Evolutionary conservation across 805 yeast species (phyloP).

Genomic region (Torulaspora quercuum): DNA sequence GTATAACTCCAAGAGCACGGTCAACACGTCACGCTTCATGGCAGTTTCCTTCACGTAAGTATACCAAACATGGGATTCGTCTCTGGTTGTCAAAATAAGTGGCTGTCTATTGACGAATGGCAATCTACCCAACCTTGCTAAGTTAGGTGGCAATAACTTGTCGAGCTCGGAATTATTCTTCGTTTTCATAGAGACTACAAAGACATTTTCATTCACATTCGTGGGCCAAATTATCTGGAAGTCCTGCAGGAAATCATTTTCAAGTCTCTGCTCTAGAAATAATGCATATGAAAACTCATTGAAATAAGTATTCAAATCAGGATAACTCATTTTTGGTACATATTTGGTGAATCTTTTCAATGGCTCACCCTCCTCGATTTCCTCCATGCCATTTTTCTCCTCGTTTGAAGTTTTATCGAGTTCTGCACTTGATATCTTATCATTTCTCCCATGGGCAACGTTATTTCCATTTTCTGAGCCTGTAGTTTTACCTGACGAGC

Average conservation of each 20-base stretch:
- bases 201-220: slow-evolving; percentile 39
- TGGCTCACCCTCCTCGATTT: slow-evolving; percentile 36
- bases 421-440: not conserved
- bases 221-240: slow-evolving; percentile 54
- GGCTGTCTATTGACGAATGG: slow-evolving; percentile 62
- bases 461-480: too few relatives aligned
- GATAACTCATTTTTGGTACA: slow-evolving; percentile 46
- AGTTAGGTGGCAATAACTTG: slow-evolving; percentile 47
- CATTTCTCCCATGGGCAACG: too few relatives aligned
- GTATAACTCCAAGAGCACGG: slow-evolving; percentile 49
- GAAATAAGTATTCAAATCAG: slow-evolving; percentile 50
- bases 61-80: slow-evolving; percentile 57
- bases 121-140: slow-evolving; percentile 50
- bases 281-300: slow-evolving; percentile 58
- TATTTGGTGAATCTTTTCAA: slow-evolving; percentile 36
- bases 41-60: slow-evolving; percentile 49
- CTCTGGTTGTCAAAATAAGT: slow-evolving; percentile 48
- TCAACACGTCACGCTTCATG: slow-evolving; percentile 31
- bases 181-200: slow-evolving; percentile 25
- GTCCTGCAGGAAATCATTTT: slow-evolving; percentile 45
- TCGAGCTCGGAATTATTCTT: slow-evolving; percentile 42
- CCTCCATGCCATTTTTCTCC: slow-evolving; percentile 6
- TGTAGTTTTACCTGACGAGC: too few relatives aligned
- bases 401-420: not conserved
- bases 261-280: slow-evolving; percentile 58